A percentile compares a stretch with the other conserved stretches of the same genome.
Conservation (phyloP, 495 filamentous ascomycete species). For the Penicillium longicatenatum region DNA sequence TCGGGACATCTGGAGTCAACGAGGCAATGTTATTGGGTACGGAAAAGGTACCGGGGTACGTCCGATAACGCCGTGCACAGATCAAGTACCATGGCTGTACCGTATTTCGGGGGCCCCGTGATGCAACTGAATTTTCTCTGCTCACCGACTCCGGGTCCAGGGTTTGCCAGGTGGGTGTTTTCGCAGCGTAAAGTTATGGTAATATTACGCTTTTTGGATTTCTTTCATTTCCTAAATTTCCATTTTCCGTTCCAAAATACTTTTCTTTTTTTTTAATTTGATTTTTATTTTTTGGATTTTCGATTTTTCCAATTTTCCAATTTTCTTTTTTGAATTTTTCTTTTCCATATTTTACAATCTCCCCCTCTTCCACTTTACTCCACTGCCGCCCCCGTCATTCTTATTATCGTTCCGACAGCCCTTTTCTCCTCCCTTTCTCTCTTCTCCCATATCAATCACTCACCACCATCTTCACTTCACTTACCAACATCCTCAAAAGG, state of each 20-base stretch:
- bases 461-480: constrained; percentile 9
- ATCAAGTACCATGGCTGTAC: constrained; percentile 4
- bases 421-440: constrained; percentile 18
- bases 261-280: constrained; percentile 20
- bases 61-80: not conserved
- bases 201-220: not conserved
- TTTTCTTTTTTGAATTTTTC: constrained; percentile 22
- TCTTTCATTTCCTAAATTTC: not conserved
- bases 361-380: constrained; percentile 30
- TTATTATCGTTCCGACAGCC: constrained; percentile 34
- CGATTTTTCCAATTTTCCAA: constrained; percentile 27
- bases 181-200: not conserved
- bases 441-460: constrained; percentile 4
- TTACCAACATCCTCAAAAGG: not conserved
- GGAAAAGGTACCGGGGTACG: constrained; percentile 2
- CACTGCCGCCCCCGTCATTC: constrained; percentile 36
- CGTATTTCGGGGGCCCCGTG: constrained; percentile 20
- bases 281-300: constrained; percentile 25
- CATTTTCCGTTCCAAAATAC: not conserved
- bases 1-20: not conserved
- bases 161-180: not conserved
- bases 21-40: not conserved
- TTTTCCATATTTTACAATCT: constrained; percentile 9
- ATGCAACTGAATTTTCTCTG: constrained; percentile 31
- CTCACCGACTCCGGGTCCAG: constrained; percentile 8